Conservation (phyloP, 129 eudicot species). For the Flaveria sonorensis region DNA sequence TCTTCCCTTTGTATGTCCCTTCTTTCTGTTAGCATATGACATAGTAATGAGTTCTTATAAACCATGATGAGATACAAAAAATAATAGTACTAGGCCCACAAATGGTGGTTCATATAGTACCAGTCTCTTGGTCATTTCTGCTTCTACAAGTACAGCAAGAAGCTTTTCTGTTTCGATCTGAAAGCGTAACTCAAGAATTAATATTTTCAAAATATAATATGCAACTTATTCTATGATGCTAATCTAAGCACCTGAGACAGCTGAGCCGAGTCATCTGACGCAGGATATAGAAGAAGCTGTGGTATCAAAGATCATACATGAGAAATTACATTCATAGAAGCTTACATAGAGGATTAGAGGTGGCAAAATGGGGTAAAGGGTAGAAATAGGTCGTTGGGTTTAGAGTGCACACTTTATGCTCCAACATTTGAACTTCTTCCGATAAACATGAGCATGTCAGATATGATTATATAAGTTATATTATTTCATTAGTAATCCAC, state of each 20-base stretch:
- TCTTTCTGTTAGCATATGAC: slow-evolving; percentile 67
- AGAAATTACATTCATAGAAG: slow-evolving; percentile 11
- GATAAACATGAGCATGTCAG: background rate
- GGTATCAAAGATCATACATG: slow-evolving; percentile 24
- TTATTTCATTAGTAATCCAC: background rate
- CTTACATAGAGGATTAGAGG: background rate
- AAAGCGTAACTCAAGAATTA: slow-evolving; percentile 18
- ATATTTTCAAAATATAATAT: slow-evolving; percentile 7
- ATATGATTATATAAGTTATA: background rate
- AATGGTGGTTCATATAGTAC: slow-evolving; percentile 43
- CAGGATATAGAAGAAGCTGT: slow-evolving; percentile 93
- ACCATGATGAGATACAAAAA: slow-evolving; percentile 6
- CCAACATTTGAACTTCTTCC: no score
- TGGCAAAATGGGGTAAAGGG: background rate
- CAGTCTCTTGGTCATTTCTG: slow-evolving; percentile 85
- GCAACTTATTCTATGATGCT: slow-evolving; percentile 4
- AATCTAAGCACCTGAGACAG: slow-evolving; percentile 74
- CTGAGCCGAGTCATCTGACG: slow-evolving; percentile 97
- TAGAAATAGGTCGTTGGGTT: background rate
- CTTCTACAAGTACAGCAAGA: slow-evolving; percentile 94
- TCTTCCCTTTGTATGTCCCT: slow-evolving; percentile 98
- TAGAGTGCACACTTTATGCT: background rate
- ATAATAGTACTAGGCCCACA: background rate
- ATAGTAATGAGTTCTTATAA: background rate
- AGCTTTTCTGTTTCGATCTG: slow-evolving; percentile 99